Evolutionary conservation across 2,329 filamentous ascomycete species (phyloP), one percentile per base, ranked within the genome.

Genomic region (Leptographium procerum): DNA sequence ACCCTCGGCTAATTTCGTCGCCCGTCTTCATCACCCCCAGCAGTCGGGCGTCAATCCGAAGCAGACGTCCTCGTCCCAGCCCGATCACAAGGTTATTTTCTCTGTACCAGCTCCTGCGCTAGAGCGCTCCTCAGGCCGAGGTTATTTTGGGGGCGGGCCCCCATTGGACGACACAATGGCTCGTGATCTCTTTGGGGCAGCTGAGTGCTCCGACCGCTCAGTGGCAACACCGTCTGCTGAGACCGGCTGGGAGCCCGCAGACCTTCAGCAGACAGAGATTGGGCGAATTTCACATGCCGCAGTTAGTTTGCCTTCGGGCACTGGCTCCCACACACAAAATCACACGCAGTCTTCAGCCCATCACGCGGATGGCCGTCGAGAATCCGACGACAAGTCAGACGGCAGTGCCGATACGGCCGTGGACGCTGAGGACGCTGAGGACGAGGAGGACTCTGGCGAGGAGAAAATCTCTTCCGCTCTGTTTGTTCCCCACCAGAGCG

Each of bases 401-500:
- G 61, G 58, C n/a, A 72, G 69, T 59, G 70, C 69, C 55, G 73
- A 73, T 14, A 61, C 61, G 36, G 58, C 71, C 54, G 72, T 73
- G 55, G 69, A 68, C 52, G 68, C 69, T 54, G 75, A 78, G 55
- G 69, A 68, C 52, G 68, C 69, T 54, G 75, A 78, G 61, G 77
- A 81, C 52, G 76, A 73, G 10, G 80, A 83, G 47, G 80, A 83
- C 59, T 91, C 87, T 16, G 86, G 88, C 59, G 85, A 88, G 68
- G 89, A 94, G 69, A 89, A 92, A 70, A 91, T 94, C 62, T 90
- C 87, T n/a, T 92, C 88, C 34, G 89, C 89, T 28, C 78, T 91
- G 47, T 94, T 94, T 68, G 78, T 91, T 53, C 89, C 89, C 48
- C 89, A 92, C 73, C 84, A 89, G 65, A 79, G 78, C 51, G 70